Evolutionary conservation across 2,329 filamentous ascomycete genomes (phyloP), one percentile per base, ranked within the genome.

Genomic region (Aspergillus felis): DNA sequence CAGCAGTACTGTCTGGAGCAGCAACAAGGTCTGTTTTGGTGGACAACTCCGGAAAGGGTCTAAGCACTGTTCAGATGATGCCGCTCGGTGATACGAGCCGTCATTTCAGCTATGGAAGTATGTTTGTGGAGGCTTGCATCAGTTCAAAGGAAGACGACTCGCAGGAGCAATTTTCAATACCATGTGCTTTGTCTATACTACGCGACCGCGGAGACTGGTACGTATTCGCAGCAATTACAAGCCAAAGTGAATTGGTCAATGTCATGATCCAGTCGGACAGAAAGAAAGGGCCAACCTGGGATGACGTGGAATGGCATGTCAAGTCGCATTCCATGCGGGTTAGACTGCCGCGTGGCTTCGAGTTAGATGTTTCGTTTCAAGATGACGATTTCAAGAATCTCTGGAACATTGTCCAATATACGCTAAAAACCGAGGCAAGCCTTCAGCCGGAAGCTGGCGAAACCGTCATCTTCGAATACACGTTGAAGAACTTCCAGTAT

Each of bases 391-490:
- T 89, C 76, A 84, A 87, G 60, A 86, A 84, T 61, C 75, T 96
- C 10, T 92, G 88, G 85, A 89, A 86, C 65, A 91, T 95, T 73
- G 91, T 92, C 63, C 91, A 96, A 58, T 93, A 95, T 70, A 90
- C 89, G 27, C 84, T 83, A 62, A 91, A 89, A 66, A 85, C 93
- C 2, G 88, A 92, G 67, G 81, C 82, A 27, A 89, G 85, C 53
- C 79, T 96, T 46, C 85, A 85, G 38, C 85, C 87, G 6, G 83
- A 85, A 44, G 79, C 81, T 29, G 88, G 90, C 53, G 92, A 97
- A 74, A 79, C 79, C 2, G 74, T 88, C 56, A 80, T 89, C 2
- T 91, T 90, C 69, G 85, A 87, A 65, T 82, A 84, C 7, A 86
- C 84, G 1, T 77, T 96, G 8, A 84, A 85, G 48, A 84, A 87